These are phyloP conservation scores for Osmanthus fragrans DNA, from an alignment of 257 asterid species.

Conservation along the genomic window DNA sequence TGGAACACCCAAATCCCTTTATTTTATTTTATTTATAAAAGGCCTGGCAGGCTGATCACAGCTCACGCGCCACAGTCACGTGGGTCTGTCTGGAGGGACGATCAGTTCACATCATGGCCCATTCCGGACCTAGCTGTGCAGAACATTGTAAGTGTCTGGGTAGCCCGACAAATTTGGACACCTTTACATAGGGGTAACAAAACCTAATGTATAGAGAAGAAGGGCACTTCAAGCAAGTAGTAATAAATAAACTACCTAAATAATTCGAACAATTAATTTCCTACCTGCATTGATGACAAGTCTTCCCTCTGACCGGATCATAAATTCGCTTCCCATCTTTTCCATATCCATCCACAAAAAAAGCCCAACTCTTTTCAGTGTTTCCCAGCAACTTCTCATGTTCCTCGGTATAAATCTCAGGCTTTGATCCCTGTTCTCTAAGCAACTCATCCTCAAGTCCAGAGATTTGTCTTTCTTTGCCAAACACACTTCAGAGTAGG, in stretches of 20 bases:
- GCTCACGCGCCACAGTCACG: background rate
- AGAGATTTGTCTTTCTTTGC: slow-evolving; percentile 39
- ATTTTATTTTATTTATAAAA: background rate
- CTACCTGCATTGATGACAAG: slow-evolving; percentile 97
- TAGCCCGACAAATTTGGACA: background rate
- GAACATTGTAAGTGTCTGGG: background rate
- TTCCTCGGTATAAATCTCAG: slow-evolving; percentile 85
- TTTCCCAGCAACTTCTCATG: slow-evolving; percentile 82
- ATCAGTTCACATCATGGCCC: background rate
- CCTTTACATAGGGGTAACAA: background rate
- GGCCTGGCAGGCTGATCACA: background rate
- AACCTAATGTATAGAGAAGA: slow-evolving; percentile 2
- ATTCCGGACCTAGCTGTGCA: background rate
- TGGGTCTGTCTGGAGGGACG: background rate
- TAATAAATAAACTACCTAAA: slow-evolving; percentile 3
- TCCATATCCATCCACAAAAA: slow-evolving; percentile 85
- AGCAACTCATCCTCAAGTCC: slow-evolving; percentile 30
- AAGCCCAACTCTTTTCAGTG: slow-evolving; percentile 77
- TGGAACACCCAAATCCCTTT: background rate
- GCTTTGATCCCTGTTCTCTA: slow-evolving; percentile 71
- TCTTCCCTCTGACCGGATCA: slow-evolving; percentile 78
- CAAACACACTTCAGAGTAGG: slow-evolving; percentile 56
- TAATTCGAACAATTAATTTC: slow-evolving; percentile 9
- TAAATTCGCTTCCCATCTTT: slow-evolving; percentile 85
- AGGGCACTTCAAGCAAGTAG: background rate